Base-by-base conservation (phyloP, 169 alveolate genomes). In the Eimeria praecox region DNA sequence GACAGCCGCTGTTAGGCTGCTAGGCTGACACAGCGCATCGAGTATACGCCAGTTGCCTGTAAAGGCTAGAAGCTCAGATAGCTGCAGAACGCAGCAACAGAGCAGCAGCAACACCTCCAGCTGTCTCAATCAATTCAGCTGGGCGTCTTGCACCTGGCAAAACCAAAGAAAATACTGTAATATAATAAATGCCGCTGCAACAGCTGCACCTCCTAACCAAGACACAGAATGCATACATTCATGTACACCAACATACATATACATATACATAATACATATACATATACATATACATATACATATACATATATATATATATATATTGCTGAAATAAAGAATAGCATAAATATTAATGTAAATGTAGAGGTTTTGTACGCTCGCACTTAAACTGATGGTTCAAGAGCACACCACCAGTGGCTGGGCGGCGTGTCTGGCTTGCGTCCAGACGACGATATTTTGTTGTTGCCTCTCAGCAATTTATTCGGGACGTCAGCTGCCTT, bases 371-470 rank as follows among this genome's bases (percentile, higher is more conserved):
- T n/a, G n/a, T n/a, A 18, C 89, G 89, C 89, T 40, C 89, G 64
- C 89, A 80, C 89, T 80, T 80, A 80, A 80, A 38, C 89, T 44
- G 89, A 22, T 80, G 89, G 89, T 38, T n/a, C n/a, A n/a, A n/a
- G 66, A 0, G 44, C 22, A 27, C 35, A 80, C 89, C 89, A 80
- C 89, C 89, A 80, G 89, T 38, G 89, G 89, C 89, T 80, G 89
- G 89, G 89, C 64, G 66, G 89, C 89, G 89, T 40, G 66, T 16
- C 69, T 80, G 69, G 40, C 64, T 80, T 44, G 35, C 66, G 69
- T 80, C 64, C 64, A 78, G 89, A 46, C 59, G 64, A 35, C 66
- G 6, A 27, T 0, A 6, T 78, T 35, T 78, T 38, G 22, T 30
- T 78, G 33, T 78, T 24, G 89, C 89, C 89, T 78, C 89, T 78